phyloP scores from a whole-genome alignment of 2,329 filamentous ascomycete species.

The Phyllosticta citriasiana region DNA sequence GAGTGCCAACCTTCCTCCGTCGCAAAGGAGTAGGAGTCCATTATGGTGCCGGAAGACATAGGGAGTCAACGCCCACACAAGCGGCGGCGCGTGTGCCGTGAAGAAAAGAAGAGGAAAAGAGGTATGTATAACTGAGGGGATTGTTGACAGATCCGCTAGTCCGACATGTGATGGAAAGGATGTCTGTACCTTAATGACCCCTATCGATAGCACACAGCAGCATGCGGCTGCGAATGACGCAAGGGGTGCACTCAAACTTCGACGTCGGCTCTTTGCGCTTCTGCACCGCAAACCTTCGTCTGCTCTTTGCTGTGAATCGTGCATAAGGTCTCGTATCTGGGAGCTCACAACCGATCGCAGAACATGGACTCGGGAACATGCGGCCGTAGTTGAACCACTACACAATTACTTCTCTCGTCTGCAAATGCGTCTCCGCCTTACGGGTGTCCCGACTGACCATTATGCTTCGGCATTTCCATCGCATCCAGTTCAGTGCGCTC shows the following conservation, averaged over 20 bases:
- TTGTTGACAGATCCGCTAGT: not conserved
- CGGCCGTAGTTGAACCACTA: not conserved
- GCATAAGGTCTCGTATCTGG: not conserved
- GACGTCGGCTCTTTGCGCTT: not conserved
- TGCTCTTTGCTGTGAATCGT: not conserved
- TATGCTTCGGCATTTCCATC: not conserved
- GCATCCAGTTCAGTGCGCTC: not conserved
- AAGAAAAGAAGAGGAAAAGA: not conserved
- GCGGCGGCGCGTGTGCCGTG: not conserved
- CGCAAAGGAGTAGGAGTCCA: not conserved
- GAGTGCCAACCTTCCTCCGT: slow-evolving; percentile 44
- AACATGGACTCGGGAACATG: not conserved
- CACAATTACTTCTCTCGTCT: not conserved
- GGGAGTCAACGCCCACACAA: not conserved
- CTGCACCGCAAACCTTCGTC: not conserved
- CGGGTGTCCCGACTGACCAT: not conserved
- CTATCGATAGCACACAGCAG: not conserved
- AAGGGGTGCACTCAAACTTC: not conserved
- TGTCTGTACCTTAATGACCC: not conserved
- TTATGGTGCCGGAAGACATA: not conserved
- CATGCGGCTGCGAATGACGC: not conserved
- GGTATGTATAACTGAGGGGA: not conserved
- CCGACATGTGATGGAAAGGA: not conserved
- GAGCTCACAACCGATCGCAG: not conserved
- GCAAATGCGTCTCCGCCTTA: not conserved